phyloP scores from a whole-genome alignment of 495 filamentous ascomycete species.

The Chaetomidium leptoderma region DNA sequence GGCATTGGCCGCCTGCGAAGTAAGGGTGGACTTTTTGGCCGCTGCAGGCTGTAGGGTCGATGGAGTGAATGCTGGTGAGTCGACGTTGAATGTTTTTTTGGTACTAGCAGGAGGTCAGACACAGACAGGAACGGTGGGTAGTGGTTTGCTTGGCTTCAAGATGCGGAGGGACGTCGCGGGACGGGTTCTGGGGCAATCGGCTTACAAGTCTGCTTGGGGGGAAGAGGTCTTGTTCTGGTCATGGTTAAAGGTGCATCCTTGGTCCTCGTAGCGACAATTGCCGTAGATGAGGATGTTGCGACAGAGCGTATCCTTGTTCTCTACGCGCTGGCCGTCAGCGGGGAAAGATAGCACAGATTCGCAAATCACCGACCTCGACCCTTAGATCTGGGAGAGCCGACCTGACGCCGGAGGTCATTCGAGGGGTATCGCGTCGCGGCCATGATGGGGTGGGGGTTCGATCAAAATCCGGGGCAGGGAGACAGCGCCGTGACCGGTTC shows the following conservation, averaged over 20 bases:
- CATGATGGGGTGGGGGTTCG: conserved; percentile 32
- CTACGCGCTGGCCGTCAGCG: conserved; percentile 23
- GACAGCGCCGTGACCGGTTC: conserved; percentile 23
- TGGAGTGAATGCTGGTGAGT: conserved; percentile 93
- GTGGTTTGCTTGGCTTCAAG: neutral
- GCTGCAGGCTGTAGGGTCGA: conserved; percentile 41
- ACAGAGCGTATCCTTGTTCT: conserved; percentile 80
- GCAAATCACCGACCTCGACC: conserved; percentile 42
- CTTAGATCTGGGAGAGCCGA: conserved; percentile 50
- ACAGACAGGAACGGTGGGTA: neutral
- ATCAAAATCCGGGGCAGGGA: conserved; percentile 19
- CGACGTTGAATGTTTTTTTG: conserved; percentile 87
- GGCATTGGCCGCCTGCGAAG: conserved; percentile 83
- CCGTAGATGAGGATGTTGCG: conserved; percentile 93
- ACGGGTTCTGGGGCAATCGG: neutral
- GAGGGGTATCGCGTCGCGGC: conserved; percentile 42
- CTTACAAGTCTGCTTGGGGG: conserved; percentile 59
- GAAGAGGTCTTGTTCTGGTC: conserved; percentile 58
- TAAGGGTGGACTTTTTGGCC: conserved; percentile 62
- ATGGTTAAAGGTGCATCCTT: conserved; percentile 89
- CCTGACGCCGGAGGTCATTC: conserved; percentile 46
- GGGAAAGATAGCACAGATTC: neutral
- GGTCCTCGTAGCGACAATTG: conserved; percentile 85
- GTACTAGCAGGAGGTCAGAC: conserved; percentile 32
- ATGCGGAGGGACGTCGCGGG: neutral